Conservation (phyloP, 73 alveolate genomes). For the Paramecium tetraurelia region DNA sequence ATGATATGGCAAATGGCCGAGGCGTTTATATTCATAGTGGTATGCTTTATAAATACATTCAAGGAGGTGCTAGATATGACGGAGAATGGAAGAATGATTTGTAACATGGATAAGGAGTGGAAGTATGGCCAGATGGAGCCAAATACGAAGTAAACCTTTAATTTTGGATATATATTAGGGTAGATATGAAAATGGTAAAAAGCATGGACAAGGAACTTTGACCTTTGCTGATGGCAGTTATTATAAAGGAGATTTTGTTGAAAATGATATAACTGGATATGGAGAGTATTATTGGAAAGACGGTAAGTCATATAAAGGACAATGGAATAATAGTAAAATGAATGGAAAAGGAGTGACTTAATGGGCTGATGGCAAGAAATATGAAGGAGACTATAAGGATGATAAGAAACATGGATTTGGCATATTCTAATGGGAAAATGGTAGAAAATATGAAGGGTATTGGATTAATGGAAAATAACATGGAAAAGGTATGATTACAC, state of each 20-base stretch:
- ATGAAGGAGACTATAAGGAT: constrained; percentile 59
- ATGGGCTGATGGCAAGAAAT: constrained; percentile 65
- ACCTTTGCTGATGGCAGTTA: constrained; percentile 58
- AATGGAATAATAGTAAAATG: constrained; percentile 59
- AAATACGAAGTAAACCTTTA: constrained; percentile 54
- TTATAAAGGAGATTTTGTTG: constrained; percentile 59
- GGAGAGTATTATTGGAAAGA: constrained; percentile 60
- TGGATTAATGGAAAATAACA: constrained; percentile 62
- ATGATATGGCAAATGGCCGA: constrained; percentile 75
- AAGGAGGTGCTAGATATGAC: constrained; percentile 72
- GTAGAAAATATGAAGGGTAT: constrained; percentile 60
- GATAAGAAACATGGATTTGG: constrained; percentile 65
- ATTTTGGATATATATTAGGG: constrained; percentile 52
- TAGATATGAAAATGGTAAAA: constrained; percentile 67
- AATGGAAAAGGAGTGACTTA: constrained; percentile 62
- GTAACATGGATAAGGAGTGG: constrained; percentile 80
- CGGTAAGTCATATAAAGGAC: constrained; percentile 52
- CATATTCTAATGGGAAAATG: constrained; percentile 63
- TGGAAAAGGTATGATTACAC: constrained; percentile 54
- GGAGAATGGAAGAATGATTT: constrained; percentile 88
- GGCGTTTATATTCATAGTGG: constrained; percentile 72
- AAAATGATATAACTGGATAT: constrained; percentile 54
- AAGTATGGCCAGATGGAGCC: constrained; percentile 76
- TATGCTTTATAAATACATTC: not conserved
- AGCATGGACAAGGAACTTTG: constrained; percentile 73